A percentile compares a stretch with the other conserved stretches of the same genome.
Evolutionary conservation across 2,329 filamentous ascomycete species (phyloP).

Genomic region (Colletotrichum lini): DNA sequence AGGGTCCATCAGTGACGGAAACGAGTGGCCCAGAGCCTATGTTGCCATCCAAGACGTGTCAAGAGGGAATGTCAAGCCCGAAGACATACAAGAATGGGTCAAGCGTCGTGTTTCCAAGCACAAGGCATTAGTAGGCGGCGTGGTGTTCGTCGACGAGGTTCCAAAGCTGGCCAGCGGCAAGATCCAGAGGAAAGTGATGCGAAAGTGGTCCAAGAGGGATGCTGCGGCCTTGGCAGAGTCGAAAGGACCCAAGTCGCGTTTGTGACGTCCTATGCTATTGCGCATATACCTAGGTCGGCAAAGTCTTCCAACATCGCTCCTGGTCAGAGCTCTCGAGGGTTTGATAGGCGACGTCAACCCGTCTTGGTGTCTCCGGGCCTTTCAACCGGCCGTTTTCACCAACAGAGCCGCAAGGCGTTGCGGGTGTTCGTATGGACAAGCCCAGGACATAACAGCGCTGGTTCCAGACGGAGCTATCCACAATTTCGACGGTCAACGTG

Average conservation of each 20-base stretch:
- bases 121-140: conserved; percentile 65
- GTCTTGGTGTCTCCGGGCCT: no score
- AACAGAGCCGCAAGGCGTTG: neutral
- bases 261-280: conserved; percentile 20
- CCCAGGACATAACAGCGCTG: neutral
- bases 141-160: conserved; percentile 69
- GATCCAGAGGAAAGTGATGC: conserved; percentile 69
- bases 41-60: conserved; percentile 63
- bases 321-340: neutral
- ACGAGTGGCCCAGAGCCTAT: conserved; percentile 69
- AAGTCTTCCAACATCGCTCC: neutral
- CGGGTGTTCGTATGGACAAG: neutral
- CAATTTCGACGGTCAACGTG: neutral
- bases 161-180: conserved; percentile 72
- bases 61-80: conserved; percentile 60
- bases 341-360: neutral
- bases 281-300: neutral
- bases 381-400: neutral
- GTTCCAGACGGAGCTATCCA: neutral
- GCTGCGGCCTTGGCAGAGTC: conserved; percentile 50
- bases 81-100: conserved; percentile 67
- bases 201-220: conserved; percentile 71
- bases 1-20: conserved; percentile 53
- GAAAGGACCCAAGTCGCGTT: conserved; percentile 22
- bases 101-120: conserved; percentile 64